These are phyloP conservation scores for Cnidoscolus chayamansa DNA, from an alignment of 441 rosid genomes.

Conservation along the genomic window DNA sequence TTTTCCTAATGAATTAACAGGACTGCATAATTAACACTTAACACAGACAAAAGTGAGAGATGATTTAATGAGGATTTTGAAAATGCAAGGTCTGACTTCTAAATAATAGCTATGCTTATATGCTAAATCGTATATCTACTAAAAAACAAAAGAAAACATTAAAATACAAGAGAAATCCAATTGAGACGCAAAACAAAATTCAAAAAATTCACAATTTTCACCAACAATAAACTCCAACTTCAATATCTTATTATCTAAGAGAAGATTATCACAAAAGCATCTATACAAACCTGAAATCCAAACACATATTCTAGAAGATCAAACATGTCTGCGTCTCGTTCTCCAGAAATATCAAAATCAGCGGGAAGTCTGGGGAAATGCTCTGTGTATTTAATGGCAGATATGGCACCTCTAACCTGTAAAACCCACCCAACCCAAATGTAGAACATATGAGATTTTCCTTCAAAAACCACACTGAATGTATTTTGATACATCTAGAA, in stretches of 20 bases:
- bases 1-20: too few species aligned
- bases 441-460: not conserved
- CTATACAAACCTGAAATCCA: constrained; percentile 87
- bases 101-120: not conserved
- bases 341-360: constrained; percentile 65
- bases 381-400: constrained; percentile 77
- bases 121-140: not conserved
- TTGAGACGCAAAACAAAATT: not conserved
- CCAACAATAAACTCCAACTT: constrained; percentile 2
- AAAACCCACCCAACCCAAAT: constrained; percentile 23
- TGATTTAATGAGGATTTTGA: too few species aligned
- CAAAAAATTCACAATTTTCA: not conserved
- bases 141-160: not conserved
- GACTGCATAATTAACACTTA: too few species aligned
- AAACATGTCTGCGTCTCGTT: constrained; percentile 87
- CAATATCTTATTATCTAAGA: not conserved
- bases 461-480: not conserved
- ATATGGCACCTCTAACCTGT: constrained; percentile 88
- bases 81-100: too few species aligned
- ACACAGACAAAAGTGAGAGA: too few species aligned
- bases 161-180: not conserved
- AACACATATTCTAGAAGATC: constrained; percentile 86
- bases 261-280: not conserved
- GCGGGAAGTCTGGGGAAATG: constrained; percentile 83
- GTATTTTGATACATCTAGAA: constrained; percentile 1